phyloP scores from a whole-genome alignment of 371 early-diverging fungal species.

The Phascolomyces articulosus region DNA sequence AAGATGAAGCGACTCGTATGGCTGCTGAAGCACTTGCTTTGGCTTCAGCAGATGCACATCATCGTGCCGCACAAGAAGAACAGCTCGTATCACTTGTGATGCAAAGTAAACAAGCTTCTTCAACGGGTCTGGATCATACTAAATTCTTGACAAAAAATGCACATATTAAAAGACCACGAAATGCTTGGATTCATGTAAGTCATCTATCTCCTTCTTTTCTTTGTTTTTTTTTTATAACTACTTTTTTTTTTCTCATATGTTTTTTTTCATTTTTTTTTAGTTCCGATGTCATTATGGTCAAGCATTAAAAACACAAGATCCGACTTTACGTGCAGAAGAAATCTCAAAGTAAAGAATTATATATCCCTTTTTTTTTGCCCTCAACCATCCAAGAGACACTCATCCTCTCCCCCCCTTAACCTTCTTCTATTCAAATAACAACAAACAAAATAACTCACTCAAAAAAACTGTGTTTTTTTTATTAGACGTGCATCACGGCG shows the following conservation, averaged over 20 bases:
- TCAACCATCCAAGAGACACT: neutral
- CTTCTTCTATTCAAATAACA: neutral
- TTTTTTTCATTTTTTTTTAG: slow-evolving; percentile 15
- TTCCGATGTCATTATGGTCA: slow-evolving; percentile 46
- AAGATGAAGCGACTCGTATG: slow-evolving; percentile 15
- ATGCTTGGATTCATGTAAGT: slow-evolving; percentile 45
- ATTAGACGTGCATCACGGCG: slow-evolving; percentile 43
- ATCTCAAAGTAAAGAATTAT: slow-evolving; percentile 42
- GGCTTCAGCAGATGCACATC: slow-evolving; percentile 17
- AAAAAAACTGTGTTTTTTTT: neutral
- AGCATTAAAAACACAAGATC: slow-evolving; percentile 39
- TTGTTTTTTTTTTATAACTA: neutral
- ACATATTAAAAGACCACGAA: slow-evolving; percentile 43
- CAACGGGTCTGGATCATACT: slow-evolving; percentile 25
- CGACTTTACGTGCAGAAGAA: slow-evolving; percentile 39
- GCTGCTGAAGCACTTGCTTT: slow-evolving; percentile 15
- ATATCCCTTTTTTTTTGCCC: neutral
- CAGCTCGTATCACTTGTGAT: slow-evolving; percentile 15
- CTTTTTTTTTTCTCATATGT: neutral
- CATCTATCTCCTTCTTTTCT: neutral
- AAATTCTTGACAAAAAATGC: slow-evolving; percentile 41
- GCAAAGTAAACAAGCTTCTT: slow-evolving; percentile 9
- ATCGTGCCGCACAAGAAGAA: slow-evolving; percentile 11
- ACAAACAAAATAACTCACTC: neutral
- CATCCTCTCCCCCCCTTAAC: neutral